Evolutionary conservation across 495 filamentous ascomycete species (phyloP).

Genomic region (Xylaria nigripes): DNA sequence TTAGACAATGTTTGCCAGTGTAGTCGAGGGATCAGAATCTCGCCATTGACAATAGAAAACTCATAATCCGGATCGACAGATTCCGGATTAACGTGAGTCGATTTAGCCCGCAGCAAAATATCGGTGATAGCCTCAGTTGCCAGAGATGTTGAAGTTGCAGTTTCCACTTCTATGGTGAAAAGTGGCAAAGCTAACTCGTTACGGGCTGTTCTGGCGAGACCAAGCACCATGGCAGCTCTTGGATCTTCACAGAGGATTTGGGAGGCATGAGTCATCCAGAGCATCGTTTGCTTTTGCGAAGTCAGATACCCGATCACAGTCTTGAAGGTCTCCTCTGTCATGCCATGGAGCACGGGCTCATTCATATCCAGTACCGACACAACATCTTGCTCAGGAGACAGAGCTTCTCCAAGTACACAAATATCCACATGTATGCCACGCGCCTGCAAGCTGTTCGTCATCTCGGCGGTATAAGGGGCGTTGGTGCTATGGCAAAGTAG

Average conservation of each 20-base stretch:
- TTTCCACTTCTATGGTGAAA: constrained; percentile 4
- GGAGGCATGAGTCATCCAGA: constrained; percentile 18
- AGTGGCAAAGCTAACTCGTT: constrained; percentile 6
- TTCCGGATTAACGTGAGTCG: not conserved
- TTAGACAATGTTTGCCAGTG: not conserved
- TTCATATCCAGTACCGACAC: constrained; percentile 18
- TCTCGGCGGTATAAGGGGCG: not conserved
- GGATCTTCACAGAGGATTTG: constrained; percentile 21
- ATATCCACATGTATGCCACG: not conserved
- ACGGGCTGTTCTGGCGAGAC: constrained; percentile 6
- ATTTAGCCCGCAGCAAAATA: not conserved
- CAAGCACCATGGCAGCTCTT: constrained; percentile 6
- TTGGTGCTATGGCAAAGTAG: not conserved
- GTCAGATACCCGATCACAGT: not conserved
- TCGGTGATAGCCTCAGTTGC: not conserved
- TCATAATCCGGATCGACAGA: constrained; percentile 4
- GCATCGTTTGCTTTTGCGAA: not conserved
- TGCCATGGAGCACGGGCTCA: constrained; percentile 14
- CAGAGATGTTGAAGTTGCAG: not conserved
- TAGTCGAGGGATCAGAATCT: constrained; percentile 8
- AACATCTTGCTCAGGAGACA: constrained; percentile 5
- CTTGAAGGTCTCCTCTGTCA: constrained; percentile 13
- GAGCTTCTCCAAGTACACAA: constrained; percentile 1
- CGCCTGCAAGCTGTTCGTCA: not conserved
- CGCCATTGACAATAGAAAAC: constrained; percentile 2